A percentile compares a stretch with the other conserved stretches of the same genome.
These are phyloP conservation scores for Centaurea solstitialis DNA, from an alignment of 129 eudicot species.

Conservation along the genomic window DNA sequence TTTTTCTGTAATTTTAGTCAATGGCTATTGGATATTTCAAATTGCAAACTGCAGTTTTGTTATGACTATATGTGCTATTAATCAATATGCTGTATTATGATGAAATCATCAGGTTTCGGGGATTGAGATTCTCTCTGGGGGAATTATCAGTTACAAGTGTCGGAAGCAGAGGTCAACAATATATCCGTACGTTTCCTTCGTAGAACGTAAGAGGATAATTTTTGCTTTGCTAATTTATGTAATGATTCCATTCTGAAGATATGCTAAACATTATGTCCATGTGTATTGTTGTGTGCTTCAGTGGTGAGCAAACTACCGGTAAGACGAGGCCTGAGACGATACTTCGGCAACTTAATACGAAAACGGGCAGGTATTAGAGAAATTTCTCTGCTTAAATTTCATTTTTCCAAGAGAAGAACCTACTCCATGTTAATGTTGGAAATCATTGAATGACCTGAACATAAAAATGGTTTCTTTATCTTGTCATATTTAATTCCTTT, in stretches of 20 bases:
- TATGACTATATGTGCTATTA: neutral
- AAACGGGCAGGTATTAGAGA: constrained; percentile 81
- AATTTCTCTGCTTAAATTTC: neutral
- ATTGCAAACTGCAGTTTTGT: neutral
- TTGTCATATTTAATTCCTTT: neutral
- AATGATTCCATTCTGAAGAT: neutral
- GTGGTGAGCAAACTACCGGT: constrained; percentile 98
- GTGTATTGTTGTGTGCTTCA: constrained; percentile 31
- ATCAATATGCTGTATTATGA: constrained; percentile 6
- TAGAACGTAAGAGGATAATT: constrained; percentile 70
- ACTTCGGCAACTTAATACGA: constrained; percentile 95
- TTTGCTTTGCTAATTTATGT: constrained; percentile 8
- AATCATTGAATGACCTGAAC: too few relatives aligned
- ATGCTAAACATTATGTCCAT: constrained; percentile 5
- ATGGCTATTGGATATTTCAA: neutral
- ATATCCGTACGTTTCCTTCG: constrained; percentile 80
- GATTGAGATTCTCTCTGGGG: constrained; percentile 93
- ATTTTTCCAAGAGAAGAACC: neutral
- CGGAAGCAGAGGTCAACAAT: constrained; percentile 98
- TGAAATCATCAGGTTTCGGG: constrained; percentile 73
- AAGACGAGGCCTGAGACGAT: constrained; percentile 96
- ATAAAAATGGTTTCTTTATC: too few relatives aligned
- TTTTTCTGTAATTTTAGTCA: neutral
- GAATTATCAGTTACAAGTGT: constrained; percentile 84
- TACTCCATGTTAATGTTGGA: neutral